phyloP scores from a whole-genome alignment of 495 filamentous ascomycete genomes.

The Xylaria grammica region DNA sequence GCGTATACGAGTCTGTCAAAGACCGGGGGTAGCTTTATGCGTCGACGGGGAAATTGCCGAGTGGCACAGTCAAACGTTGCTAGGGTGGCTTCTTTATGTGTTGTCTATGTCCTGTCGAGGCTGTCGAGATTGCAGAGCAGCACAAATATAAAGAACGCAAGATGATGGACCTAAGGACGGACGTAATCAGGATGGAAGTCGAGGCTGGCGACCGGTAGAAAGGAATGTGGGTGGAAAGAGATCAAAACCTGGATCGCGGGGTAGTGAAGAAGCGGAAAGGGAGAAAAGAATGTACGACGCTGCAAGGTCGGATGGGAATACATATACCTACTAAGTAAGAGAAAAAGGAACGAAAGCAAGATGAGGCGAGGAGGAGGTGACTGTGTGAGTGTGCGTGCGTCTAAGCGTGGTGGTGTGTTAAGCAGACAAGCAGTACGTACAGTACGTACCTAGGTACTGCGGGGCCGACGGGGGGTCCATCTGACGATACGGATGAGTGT shows the following conservation, averaged over 20 bases:
- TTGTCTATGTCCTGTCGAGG: conserved; percentile 4
- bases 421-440: neutral
- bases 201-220: conserved; percentile 47
- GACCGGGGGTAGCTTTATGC: conserved; percentile 36
- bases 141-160: conserved; percentile 15
- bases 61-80: neutral
- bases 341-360: conserved; percentile 29
- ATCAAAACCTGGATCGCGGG: conserved; percentile 7
- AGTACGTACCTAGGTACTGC: neutral
- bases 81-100: conserved; percentile 9
- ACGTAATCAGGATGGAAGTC: conserved; percentile 29
- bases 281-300: conserved; percentile 33
- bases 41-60: conserved; percentile 15
- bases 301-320: conserved; percentile 18
- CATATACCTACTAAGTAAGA: no score
- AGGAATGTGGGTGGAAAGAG: conserved; percentile 32
- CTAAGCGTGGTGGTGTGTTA: neutral
- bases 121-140: conserved; percentile 10
- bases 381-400: neutral
- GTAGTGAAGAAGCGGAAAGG: conserved; percentile 13
- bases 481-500: conserved; percentile 19
- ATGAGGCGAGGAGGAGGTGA: neutral
- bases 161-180: conserved; percentile 12
- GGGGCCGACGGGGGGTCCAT: conserved; percentile 11
- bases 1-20: conserved; percentile 34